Evolutionary conservation across 2,329 filamentous ascomycete species (phyloP).

Genomic region (Epichloe coenophiala): DNA sequence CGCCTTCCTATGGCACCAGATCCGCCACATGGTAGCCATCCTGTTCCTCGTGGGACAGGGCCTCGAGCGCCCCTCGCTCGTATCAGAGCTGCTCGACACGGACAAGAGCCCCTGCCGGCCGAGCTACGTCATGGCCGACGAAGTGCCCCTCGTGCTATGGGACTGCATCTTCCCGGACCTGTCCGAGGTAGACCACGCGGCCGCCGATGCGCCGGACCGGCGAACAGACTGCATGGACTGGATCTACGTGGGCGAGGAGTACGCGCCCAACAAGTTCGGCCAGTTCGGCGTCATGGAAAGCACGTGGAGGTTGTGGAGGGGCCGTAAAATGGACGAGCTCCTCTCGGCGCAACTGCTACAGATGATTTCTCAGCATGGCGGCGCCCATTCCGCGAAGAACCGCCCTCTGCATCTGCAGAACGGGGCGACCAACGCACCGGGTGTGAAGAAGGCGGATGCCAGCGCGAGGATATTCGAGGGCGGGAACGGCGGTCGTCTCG

Average conservation of each 20-base stretch:
- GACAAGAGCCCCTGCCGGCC: constrained; percentile 60
- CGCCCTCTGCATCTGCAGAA: background rate
- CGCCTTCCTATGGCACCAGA: constrained; percentile 96
- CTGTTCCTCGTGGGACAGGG: constrained; percentile 89
- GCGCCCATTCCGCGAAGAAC: background rate
- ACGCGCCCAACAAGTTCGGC: constrained; percentile 46
- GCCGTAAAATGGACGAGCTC: constrained; percentile 80
- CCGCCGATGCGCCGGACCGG: constrained; percentile 8
- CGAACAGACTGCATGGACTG: constrained; percentile 54
- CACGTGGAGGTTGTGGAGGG: constrained; percentile 73
- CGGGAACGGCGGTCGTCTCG: constrained; percentile 34
- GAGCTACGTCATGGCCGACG: constrained; percentile 79
- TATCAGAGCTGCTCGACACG: constrained; percentile 64
- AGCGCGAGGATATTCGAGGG: constrained; percentile 37
- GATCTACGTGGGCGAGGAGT: constrained; percentile 63
- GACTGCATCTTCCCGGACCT: constrained; percentile 72
- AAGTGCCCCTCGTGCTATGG: constrained; percentile 86
- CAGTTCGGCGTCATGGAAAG: constrained; percentile 54
- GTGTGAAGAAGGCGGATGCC: constrained; percentile 19
- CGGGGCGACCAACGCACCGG: constrained; percentile 7
- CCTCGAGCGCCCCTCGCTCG: constrained; percentile 60
- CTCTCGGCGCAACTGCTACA: constrained; percentile 63
- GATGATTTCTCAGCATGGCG: constrained; percentile 33
- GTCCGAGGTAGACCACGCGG: background rate
- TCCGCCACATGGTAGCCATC: constrained; percentile 82